Conservation (phyloP, 2,329 filamentous ascomycete species). For the Sarocladium brachiariae region DNA sequence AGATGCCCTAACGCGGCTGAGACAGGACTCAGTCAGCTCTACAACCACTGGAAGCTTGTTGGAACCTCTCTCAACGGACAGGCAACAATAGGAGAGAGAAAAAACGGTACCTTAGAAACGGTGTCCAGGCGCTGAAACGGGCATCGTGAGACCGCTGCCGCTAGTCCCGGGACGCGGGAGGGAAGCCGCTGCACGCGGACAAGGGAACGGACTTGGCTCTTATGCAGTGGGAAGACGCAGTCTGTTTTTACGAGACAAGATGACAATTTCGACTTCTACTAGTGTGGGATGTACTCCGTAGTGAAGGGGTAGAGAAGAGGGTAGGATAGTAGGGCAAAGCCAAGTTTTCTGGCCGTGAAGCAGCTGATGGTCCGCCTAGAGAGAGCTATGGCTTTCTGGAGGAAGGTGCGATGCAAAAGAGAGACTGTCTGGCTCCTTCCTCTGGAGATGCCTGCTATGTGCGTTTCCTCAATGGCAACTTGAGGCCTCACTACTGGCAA, state of each 20-base stretch:
- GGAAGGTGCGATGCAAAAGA: too few relatives aligned
- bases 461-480: too few relatives aligned
- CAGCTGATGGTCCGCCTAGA: too few relatives aligned
- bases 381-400: too few relatives aligned
- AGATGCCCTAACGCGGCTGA: neutral
- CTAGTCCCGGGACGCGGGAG: constrained; percentile 2
- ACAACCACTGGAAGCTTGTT: neutral
- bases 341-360: too few relatives aligned
- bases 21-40: neutral
- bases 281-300: neutral
- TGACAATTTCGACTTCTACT: neutral
- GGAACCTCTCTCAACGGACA: too few relatives aligned
- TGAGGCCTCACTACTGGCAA: too few relatives aligned
- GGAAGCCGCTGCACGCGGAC: constrained; percentile 5
- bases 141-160: constrained; percentile 6
- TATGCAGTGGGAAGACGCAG: neutral
- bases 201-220: constrained; percentile 3
- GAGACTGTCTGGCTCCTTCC: too few relatives aligned
- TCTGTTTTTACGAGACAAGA: constrained; percentile 4
- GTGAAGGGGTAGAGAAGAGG: too few relatives aligned
- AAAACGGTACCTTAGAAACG: constrained; percentile 1
- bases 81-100: too few relatives aligned
- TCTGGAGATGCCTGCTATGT: too few relatives aligned
- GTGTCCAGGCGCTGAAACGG: constrained; percentile 1
- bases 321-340: too few relatives aligned